Evolutionary conservation across 202 grass and related monocot genomes (phyloP), one percentile per base, ranked within the genome.

Genomic region (Musa balbisiana): DNA sequence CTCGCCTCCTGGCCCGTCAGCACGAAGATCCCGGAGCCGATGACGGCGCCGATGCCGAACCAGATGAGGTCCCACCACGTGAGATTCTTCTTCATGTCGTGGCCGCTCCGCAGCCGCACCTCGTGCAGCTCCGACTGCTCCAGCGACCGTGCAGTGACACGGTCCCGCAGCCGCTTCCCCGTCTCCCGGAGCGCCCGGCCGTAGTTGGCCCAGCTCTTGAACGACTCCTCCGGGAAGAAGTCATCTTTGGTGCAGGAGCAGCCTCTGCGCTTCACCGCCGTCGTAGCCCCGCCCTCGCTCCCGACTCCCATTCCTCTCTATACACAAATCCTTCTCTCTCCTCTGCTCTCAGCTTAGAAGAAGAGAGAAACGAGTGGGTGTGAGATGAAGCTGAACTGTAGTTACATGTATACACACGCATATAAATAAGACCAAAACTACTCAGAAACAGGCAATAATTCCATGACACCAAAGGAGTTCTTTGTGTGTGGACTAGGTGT

Each of bases 171-270:
- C 22, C 89, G 84, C 9, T 60, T 0, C 4, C 83, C 89, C 73
- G 87, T 96, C 82, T 82, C 73, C 55, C 81, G 78, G 67, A 96
- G 83, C 79, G 92, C 85, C 8, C 81, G 78, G 17, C 73, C 72
- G 87, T 96, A 96, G 67, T 80, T 89, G 10, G 29, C 71, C 92
- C 92, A 96, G 85, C 85, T 88, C 82, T 80, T 64, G 87, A 96
- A 96, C 73, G 92, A 92, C 75, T 89, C 85, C 83, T 96, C 92
- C n/a, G 92, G 92, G 77, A 96, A 87, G 81, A 96, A 88, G 62
- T 86, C 89, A 16, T 53, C 81, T 73, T 91, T 96, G 8, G 51
- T 67, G 82, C 88, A 89, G 72, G 73, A 21, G 69, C 73, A 52
- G 67, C 82, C 80, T 68, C 82, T 68, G 3, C 88, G 82, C 49